These are phyloP conservation scores for Pichia sp. DNA, from an alignment of 1,139 yeast species.

Conservation along the genomic window DNA sequence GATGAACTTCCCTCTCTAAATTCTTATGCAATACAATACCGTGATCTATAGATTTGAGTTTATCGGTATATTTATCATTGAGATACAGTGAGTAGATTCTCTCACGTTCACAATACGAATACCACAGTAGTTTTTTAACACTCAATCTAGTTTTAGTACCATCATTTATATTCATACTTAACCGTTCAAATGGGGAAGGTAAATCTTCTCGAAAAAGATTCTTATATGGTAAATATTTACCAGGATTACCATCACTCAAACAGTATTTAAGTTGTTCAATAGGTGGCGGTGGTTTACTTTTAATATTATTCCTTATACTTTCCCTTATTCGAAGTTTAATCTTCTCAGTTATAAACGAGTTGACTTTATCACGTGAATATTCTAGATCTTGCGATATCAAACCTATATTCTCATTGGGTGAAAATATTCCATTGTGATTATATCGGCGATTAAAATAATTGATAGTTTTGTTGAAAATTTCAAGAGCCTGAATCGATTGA, in stretches of 20 bases:
- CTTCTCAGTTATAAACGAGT: too few species aligned
- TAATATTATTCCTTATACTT: background rate
- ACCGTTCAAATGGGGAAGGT: constrained; percentile 11
- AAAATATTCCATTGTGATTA: too few species aligned
- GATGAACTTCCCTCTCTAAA: constrained; percentile 38
- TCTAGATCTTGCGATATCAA: too few species aligned
- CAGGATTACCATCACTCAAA: constrained; percentile 11
- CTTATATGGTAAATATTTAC: constrained; percentile 2
- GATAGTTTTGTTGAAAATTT: too few species aligned
- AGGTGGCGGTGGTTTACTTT: background rate
- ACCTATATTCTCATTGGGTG: too few species aligned
- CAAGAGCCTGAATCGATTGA: too few species aligned
- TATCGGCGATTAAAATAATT: too few species aligned
- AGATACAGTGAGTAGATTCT: constrained; percentile 19
- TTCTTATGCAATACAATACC: constrained; percentile 39
- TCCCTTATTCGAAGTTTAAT: background rate
- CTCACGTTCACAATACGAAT: constrained; percentile 25
- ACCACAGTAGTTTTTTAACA: constrained; percentile 24
- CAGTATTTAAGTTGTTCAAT: background rate
- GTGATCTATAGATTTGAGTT: constrained; percentile 23
- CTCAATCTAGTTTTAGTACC: constrained; percentile 16
- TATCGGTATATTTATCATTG: constrained; percentile 3
- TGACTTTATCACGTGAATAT: too few species aligned
- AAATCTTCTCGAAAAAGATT: background rate
- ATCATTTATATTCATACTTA: constrained; percentile 4